Base-by-base conservation (phyloP, 768 basidiomycete genomes). In the Kwoniella newhampshirensis region DNA sequence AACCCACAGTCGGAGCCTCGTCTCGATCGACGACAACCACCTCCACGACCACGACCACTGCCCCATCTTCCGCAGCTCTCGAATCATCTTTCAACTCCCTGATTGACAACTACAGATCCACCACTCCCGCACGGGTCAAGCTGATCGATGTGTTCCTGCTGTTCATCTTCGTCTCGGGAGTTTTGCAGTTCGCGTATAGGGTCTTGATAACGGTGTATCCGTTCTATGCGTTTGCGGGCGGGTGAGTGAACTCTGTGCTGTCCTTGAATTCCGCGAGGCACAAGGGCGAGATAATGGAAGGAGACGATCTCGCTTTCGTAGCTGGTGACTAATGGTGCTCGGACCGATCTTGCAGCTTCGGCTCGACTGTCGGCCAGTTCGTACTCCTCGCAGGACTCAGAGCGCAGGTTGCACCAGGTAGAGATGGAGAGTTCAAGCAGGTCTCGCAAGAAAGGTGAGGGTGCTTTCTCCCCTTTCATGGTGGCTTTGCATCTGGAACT, bases 191-290 rank as follows among this genome's bases (percentile, higher is more conserved):
- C 79, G 78, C 83, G 9, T 98, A 98, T 79, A 91, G 94, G 79
- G 78, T 94, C 27, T 81, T 91, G 64, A 82, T 99, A 60, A 91
- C 91, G 56, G 88, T 86, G 79, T 98, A 86, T 78, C 96, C 96
- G 21, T 97, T 93, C 81, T 97, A 99, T 67, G 91, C 96, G 36
- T 99, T 99, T 79, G 78, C 97, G 66, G 86, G 91, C 62, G 93
- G 91, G 96, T 97, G 78, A 60, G 89, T 78, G 7, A 18, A 25
- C 15, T 39, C 3, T 17, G 40, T n/a, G 6, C 17, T n/a, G 7
- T 41, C 40, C n/a, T n/a, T n/a, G n/a, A n/a, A n/a, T n/a, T n/a
- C n/a, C n/a, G n/a, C n/a, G n/a, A n/a, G 40, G 40, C 8, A 23
- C 26, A 7, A 32, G 32, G 13, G 32, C 32, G 32, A 32, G 32